phyloP scores from a whole-genome alignment of 163 green algal species.

The Chloromonas sp. region DNA sequence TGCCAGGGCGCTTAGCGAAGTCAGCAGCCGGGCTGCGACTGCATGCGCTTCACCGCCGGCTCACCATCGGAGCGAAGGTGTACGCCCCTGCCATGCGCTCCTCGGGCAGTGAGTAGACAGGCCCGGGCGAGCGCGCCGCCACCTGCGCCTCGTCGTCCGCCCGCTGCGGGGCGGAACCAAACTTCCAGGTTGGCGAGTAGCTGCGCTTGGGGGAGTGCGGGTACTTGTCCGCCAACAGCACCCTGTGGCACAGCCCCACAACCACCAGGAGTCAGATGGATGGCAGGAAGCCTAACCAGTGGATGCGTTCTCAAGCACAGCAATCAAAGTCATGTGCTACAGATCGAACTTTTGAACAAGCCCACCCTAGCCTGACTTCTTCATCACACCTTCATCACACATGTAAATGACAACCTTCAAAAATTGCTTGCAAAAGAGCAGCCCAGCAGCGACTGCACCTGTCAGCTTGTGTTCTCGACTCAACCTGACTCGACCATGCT shows the following conservation, averaged over 20 bases:
- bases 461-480: no score
- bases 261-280: background rate
- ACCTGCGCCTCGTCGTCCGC: background rate
- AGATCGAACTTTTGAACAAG: no score
- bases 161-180: background rate
- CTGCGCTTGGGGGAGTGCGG: background rate
- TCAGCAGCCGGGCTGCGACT: no score
- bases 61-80: conserved; percentile 3
- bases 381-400: no score
- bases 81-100: background rate
- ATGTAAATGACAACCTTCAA: no score
- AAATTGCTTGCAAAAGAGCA: no score
- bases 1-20: no score
- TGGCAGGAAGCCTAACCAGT: background rate
- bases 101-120: background rate
- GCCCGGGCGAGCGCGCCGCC: background rate
- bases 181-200: background rate
- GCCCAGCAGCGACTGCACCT: no score
- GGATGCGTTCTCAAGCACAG: background rate
- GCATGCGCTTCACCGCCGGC: background rate
- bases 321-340: no score
- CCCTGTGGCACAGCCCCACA: background rate
- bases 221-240: background rate
- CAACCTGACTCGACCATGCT: background rate
- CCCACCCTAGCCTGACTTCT: no score